Conservation (phyloP, 2,329 filamentous ascomycete genomes). For the Rhynchosporium graminicola region DNA sequence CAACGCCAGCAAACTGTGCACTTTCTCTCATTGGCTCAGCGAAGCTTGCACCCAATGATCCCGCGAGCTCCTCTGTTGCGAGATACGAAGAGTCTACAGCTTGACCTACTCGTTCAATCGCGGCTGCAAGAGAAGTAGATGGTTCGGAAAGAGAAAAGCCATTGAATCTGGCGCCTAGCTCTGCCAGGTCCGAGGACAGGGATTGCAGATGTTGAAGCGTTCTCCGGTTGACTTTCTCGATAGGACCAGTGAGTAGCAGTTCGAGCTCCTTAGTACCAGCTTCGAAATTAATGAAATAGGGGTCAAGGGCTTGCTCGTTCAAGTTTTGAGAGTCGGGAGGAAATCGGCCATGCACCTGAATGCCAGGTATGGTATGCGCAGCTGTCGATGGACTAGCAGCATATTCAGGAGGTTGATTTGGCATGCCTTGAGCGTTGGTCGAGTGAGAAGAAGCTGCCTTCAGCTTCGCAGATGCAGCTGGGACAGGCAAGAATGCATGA, state of each 20-base stretch:
- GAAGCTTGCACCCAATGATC: slow-evolving; percentile 86
- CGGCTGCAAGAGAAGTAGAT: slow-evolving; percentile 81
- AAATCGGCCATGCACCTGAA: slow-evolving; percentile 74
- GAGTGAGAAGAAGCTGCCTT: slow-evolving; percentile 51
- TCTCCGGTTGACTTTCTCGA: slow-evolving; percentile 94
- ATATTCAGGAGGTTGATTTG: slow-evolving; percentile 54
- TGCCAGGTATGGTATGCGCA: slow-evolving; percentile 56
- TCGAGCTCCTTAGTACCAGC: slow-evolving; percentile 90
- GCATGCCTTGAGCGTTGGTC: slow-evolving; percentile 51
- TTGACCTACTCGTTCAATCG: slow-evolving; percentile 92
- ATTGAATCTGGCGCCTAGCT: slow-evolving; percentile 94
- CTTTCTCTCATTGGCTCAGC: slow-evolving; percentile 98
- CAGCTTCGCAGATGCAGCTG: slow-evolving; percentile 81
- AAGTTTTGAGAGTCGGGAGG: slow-evolving; percentile 75
- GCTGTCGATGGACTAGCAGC: slow-evolving; percentile 52
- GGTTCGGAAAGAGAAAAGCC: slow-evolving; percentile 95
- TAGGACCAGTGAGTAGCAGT: slow-evolving; percentile 81
- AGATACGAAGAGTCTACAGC: slow-evolving; percentile 96
- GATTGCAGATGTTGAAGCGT: slow-evolving; percentile 83
- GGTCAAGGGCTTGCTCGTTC: slow-evolving; percentile 87
- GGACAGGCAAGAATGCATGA: slow-evolving; percentile 85
- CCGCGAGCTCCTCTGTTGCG: slow-evolving; percentile 87
- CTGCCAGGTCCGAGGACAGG: slow-evolving; percentile 83
- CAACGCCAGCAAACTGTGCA: slow-evolving; percentile 94
- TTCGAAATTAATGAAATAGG: slow-evolving; percentile 94